Evolutionary conservation across 345 rosid genomes (phyloP), one percentile per base, ranked within the genome.

Genomic region (Hypericum androsaemum): DNA sequence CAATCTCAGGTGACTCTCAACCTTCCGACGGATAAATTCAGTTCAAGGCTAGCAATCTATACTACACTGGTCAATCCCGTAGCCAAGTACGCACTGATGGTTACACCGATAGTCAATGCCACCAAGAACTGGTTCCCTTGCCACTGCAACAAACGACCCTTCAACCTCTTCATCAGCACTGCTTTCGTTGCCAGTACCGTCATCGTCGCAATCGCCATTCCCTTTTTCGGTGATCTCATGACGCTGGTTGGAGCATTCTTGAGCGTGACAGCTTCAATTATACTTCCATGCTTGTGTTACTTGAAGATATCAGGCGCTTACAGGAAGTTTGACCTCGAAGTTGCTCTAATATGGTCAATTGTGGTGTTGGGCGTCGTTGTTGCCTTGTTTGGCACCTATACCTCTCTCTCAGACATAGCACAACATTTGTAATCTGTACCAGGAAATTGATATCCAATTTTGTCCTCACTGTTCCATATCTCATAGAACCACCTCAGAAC

Each of bases 61-160:
- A 61, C 66, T 3, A 61, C 62, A 0, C 28, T 67, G 35, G 43
- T 62, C 10, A 67, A 61, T 49, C 66, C 67, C 1, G 37, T 62
- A 10, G 43, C 71, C 5, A 67, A 67, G 36, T 67, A 56, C 8
- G 71, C 71, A 14, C 54, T 67, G 13, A 67, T 67, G 63, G 38
- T 67, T 5, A 61, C 56, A 6, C 63, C 60, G 3, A 47, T 62
- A 2, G 66, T 62, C 9, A 47, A 61, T 28, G 62, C 55, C 5
- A 6, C 17, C 17, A 57, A 57, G n/a, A 41, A 11, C 6, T 45
- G 59, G 63, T 62, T 62, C 10, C 63, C 59, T 38, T 8, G 48
- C 41, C 32, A 47, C 55, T 37, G 12, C 48, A 41, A 47, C 41
- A 61, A 57, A 37, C 52, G 40, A 37, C 39, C 56, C 5, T 52